Percentiles rank a stretch among this genome's conserved stretches.
Evolutionary conservation across 208 protist species (phyloP).

Genomic region (Trypanosoma avium): DNA sequence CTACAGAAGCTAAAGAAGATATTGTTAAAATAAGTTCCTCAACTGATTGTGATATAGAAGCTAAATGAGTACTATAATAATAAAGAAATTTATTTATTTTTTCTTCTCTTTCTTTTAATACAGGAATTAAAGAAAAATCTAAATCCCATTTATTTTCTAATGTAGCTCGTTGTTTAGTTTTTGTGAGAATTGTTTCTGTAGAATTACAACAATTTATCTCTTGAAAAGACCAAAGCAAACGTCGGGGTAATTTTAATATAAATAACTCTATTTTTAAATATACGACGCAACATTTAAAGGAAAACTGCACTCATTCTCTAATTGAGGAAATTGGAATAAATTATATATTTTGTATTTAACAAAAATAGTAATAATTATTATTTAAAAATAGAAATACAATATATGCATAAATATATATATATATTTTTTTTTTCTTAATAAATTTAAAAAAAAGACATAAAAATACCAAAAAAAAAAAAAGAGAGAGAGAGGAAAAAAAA

Average conservation of each 20-base stretch:
- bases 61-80: slow-evolving; percentile 25
- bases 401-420: neutral
- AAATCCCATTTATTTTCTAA: slow-evolving; percentile 35
- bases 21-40: slow-evolving; percentile 10
- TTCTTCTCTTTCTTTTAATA: neutral
- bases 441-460: neutral
- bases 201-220: neutral
- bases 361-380: no score
- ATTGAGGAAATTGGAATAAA: no score
- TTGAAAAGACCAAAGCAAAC: slow-evolving; percentile 14
- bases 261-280: no score
- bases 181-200: neutral
- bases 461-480: neutral
- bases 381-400: no score
- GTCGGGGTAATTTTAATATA: no score
- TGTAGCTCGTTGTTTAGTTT: neutral
- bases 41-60: slow-evolving; percentile 17
- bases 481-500: slow-evolving; percentile 2
- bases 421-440: neutral
- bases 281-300: no score
- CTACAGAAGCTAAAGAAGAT: slow-evolving; percentile 10
- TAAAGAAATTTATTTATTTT: neutral
- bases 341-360: no score
- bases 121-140: slow-evolving; percentile 32
- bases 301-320: no score